phyloP scores from a whole-genome alignment of 352 stramenopile genomes.

The Phytophthora hibernalis region DNA sequence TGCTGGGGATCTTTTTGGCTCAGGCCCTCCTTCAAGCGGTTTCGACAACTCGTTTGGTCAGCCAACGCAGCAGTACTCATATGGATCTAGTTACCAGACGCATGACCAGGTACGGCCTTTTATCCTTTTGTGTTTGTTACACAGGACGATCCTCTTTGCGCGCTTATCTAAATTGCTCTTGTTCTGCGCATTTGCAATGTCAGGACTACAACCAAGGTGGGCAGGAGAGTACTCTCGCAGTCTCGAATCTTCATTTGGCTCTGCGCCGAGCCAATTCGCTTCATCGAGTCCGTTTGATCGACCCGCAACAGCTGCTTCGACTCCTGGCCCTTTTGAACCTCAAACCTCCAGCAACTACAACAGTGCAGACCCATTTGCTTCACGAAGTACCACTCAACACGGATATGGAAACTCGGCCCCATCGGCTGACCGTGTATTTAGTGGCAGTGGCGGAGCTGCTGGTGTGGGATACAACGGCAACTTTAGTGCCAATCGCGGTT shows the following conservation, averaged over 20 bases:
- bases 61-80: slow-evolving; percentile 31
- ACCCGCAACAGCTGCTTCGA: slow-evolving; percentile 12
- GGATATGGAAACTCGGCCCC: slow-evolving; percentile 30
- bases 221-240: slow-evolving; percentile 14
- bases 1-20: slow-evolving; percentile 66
- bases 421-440: slow-evolving; percentile 30
- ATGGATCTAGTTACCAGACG: slow-evolving; percentile 42
- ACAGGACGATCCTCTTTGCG: background rate
- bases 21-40: slow-evolving; percentile 35
- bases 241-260: slow-evolving; percentile 13
- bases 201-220: slow-evolving; percentile 32
- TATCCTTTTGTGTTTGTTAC: background rate
- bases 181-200: slow-evolving; percentile 6
- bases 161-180: slow-evolving; percentile 12
- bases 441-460: slow-evolving; percentile 3
- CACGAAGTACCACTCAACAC: slow-evolving; percentile 25
- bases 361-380: slow-evolving; percentile 28
- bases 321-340: slow-evolving; percentile 28
- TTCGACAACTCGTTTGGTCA: slow-evolving; percentile 46
- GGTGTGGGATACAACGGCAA: slow-evolving; percentile 8
- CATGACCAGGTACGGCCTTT: slow-evolving; percentile 46
- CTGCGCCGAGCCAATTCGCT: slow-evolving; percentile 17
- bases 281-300: slow-evolving; percentile 33
- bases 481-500: slow-evolving; percentile 10
- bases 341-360: slow-evolving; percentile 22